Conservation (phyloP, 768 basidiomycete species). For the Hygrocybe punicea region DNA sequence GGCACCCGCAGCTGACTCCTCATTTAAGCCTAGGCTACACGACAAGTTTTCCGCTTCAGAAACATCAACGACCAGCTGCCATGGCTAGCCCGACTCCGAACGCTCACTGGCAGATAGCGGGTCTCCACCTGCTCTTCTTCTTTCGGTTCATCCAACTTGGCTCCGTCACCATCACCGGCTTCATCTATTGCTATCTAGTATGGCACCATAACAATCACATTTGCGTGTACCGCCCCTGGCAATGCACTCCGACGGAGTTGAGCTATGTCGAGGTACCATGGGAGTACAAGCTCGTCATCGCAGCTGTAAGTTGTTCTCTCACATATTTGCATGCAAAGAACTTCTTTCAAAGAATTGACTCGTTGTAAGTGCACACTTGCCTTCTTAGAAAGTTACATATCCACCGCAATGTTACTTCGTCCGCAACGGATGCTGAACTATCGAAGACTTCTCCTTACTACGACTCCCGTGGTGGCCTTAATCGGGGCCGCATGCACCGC, state of each 20-base stretch:
- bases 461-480: neutral
- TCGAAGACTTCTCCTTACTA: neutral
- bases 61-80: too few species aligned
- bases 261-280: constrained; percentile 1
- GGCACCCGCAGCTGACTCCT: too few species aligned
- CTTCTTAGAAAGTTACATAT: constrained; percentile 3
- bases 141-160: constrained; percentile 3
- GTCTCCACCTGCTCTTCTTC: neutral
- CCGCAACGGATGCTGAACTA: neutral
- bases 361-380: constrained; percentile 3
- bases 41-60: too few species aligned
- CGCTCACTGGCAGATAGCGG: neutral
- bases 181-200: constrained; percentile 4
- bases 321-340: too few species aligned
- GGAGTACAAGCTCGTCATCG: constrained; percentile 2
- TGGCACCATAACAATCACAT: constrained; percentile 3
- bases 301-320: neutral
- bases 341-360: too few species aligned
- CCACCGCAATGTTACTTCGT: neutral
- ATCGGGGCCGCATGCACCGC: neutral
- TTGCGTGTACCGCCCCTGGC: neutral
- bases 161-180: constrained; percentile 2
- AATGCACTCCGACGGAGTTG: neutral
- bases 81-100: neutral
- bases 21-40: too few species aligned